Evolutionary conservation across 2,329 filamentous ascomycete genomes (phyloP).

Genomic region (Chalaropsis ovoidea): DNA sequence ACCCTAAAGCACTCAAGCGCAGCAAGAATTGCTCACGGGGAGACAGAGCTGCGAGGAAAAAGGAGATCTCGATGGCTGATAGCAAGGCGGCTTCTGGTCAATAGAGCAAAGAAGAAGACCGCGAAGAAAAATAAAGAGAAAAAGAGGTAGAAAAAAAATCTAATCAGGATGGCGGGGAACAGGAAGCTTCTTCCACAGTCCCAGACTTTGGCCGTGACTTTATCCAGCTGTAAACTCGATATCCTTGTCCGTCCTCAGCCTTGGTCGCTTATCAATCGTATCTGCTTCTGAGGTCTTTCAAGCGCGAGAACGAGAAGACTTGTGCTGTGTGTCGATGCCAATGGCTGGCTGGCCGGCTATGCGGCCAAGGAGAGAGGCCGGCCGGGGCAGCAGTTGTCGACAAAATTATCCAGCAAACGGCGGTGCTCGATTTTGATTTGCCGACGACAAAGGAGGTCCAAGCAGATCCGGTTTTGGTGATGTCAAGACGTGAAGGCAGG

Average conservation of each 20-base stretch:
- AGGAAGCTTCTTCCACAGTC: slow-evolving; percentile 13
- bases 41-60: background rate
- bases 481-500: background rate
- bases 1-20: slow-evolving; percentile 2
- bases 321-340: too few relatives aligned
- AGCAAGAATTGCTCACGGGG: background rate
- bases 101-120: background rate
- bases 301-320: background rate
- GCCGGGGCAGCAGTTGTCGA: background rate
- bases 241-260: slow-evolving; percentile 9
- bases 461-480: background rate
- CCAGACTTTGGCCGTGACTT: background rate
- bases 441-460: background rate
- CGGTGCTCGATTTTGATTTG: background rate
- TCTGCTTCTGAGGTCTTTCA: background rate
- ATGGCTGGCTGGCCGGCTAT: background rate
- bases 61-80: background rate
- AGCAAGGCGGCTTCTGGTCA: background rate
- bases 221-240: background rate
- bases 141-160: slow-evolving; percentile 8
- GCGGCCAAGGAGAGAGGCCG: background rate
- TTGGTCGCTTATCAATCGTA: slow-evolving; percentile 11
- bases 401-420: background rate
- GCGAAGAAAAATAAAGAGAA: background rate
- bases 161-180: slow-evolving; percentile 11